Base-by-base conservation (phyloP, 768 basidiomycete genomes). In the Lentinula edodes region DNA sequence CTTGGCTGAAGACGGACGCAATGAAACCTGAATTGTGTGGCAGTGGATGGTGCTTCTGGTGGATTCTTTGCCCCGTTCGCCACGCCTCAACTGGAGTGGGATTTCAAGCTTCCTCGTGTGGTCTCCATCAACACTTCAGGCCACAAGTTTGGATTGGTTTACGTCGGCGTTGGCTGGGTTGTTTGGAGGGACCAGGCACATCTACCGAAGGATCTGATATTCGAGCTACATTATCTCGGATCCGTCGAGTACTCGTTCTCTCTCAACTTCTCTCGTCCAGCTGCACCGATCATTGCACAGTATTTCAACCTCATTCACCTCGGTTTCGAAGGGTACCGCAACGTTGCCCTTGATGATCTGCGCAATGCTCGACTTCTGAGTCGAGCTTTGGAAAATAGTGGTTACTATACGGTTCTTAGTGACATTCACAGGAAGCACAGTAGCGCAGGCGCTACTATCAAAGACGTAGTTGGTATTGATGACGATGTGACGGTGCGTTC, bases 51-150 rank as follows among this genome's bases (percentile, higher is more conserved):
- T 42, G 87, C 87, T 36, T 85, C 83, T 13, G 85, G 86, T 41
- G 89, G 79, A 0, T 88, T 91, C 65, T 75, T 88, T 34, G 87
- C 86, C 28, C 88, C 85, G 18, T 89, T 88, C 65, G 84, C 81
- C 13, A 67, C 71, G 20, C 86, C 87, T 2, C 75, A 84, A 60
- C 74, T 83, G 60, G 62, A 73, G 28, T 89, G 87, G 87, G 85
- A 84, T 67, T 89, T 89, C 76, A 78, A 81, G 66, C 70, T 83
- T 61, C 82, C 85, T 6, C 78, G 85, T 38, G 87, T 89, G 5
- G 82, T 84, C 23, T 79, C 79, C 28, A 86, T 86, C 75, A 86
- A 86, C 66, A 75, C 80, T 1, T 83, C 81, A 16, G 81, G 86
- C 1, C 87, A 89, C 71, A 88, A 88, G 66, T 87, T 84, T 64